These are phyloP conservation scores for Vanderwaltozyma tropicalis DNA, from an alignment of 805 yeast genomes.

Conservation along the genomic window DNA sequence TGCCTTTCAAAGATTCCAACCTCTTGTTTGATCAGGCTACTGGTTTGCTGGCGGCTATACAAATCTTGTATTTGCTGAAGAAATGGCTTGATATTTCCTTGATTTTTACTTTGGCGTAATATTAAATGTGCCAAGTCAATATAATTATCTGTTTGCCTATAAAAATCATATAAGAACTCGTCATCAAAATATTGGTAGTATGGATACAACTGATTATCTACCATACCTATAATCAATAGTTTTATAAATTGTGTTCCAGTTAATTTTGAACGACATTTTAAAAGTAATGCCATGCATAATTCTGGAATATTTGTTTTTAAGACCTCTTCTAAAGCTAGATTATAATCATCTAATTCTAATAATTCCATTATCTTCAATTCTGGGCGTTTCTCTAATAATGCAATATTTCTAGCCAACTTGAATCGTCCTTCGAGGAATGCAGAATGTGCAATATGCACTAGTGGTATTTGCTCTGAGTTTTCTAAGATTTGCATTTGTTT, in stretches of 20 bases:
- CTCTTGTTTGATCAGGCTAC: constrained; percentile 9
- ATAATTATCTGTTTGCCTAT: constrained; percentile 53
- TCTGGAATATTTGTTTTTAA: constrained; percentile 52
- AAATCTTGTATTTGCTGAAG: constrained; percentile 28
- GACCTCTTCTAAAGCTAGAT: constrained; percentile 57
- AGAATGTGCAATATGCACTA: constrained; percentile 17
- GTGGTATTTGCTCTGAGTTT: constrained; percentile 31
- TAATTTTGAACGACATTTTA: constrained; percentile 41
- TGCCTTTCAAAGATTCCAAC: constrained; percentile 19
- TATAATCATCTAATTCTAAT: constrained; percentile 61
- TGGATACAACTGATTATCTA: constrained; percentile 22
- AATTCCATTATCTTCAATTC: constrained; percentile 52
- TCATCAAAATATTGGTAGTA: constrained; percentile 28
- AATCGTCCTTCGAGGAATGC: constrained; percentile 57
- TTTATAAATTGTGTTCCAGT: constrained; percentile 62
- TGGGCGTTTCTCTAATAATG: constrained; percentile 52
- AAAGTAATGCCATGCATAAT: constrained; percentile 37
- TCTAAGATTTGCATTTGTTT: constrained; percentile 6
- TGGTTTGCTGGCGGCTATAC: constrained; percentile 12
- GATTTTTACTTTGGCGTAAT: constrained; percentile 22
- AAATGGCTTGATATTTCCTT: constrained; percentile 28
- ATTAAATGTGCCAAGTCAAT: constrained; percentile 37
- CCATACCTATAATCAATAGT: constrained; percentile 38
- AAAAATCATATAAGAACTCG: constrained; percentile 41
- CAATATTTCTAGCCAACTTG: constrained; percentile 53